Evolutionary conservation across 1,284 basidiomycete genomes (phyloP).

Genomic region (Heliocybe sulcata): DNA sequence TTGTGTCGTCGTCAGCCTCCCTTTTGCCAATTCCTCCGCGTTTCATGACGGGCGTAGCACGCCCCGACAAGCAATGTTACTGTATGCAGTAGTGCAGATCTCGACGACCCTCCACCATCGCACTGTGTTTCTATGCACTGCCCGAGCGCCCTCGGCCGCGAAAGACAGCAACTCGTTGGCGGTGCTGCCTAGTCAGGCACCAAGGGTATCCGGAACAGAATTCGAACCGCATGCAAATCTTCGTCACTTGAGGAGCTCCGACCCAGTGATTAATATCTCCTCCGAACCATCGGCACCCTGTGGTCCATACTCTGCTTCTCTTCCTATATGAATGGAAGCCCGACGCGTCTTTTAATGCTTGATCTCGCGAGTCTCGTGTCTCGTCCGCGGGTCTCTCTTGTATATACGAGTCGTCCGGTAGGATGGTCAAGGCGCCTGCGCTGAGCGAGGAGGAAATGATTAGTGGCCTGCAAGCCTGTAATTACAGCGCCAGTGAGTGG

Average conservation of each 20-base stretch:
- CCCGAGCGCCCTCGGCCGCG: too few relatives aligned
- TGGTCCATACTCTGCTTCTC: neutral
- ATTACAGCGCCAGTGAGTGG: slow-evolving; percentile 20
- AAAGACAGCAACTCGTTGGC: too few relatives aligned
- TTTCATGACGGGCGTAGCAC: neutral
- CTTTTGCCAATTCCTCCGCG: neutral
- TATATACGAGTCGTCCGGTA: neutral
- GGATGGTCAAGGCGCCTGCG: neutral
- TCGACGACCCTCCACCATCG: too few relatives aligned
- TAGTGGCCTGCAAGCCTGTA: slow-evolving; percentile 11
- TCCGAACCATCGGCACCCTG: neutral
- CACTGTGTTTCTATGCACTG: too few relatives aligned
- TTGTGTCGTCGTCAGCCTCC: neutral
- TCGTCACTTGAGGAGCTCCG: neutral
- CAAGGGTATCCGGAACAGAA: too few relatives aligned
- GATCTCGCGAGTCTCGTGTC: neutral
- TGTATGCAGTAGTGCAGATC: too few relatives aligned
- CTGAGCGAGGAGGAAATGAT: neutral
- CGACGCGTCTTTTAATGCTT: neutral
- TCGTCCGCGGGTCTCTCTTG: neutral
- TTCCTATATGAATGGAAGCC: neutral
- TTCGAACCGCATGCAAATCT: too few relatives aligned
- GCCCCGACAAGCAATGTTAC: too few relatives aligned
- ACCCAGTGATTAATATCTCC: neutral
- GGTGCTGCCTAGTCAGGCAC: too few relatives aligned